Evolutionary conservation across 2,329 filamentous ascomycete species (phyloP).

Genomic region (Monilinia polystroma): DNA sequence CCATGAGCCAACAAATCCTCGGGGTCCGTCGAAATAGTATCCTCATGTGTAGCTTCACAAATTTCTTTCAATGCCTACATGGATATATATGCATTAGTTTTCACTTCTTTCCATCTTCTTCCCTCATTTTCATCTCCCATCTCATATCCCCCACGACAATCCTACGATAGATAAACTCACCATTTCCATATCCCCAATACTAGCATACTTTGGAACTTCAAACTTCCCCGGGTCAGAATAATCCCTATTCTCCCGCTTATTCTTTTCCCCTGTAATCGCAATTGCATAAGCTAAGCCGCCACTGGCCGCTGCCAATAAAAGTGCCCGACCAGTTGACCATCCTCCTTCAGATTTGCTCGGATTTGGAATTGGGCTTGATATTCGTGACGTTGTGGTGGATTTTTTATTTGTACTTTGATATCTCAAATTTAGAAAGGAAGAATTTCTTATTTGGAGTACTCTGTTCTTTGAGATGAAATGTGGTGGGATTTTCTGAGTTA

Average conservation of each 20-base stretch:
- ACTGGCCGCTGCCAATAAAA: constrained; percentile 32
- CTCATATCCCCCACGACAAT: background rate
- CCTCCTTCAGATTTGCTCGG: background rate
- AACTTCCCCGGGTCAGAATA: constrained; percentile 38
- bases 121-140: background rate
- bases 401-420: background rate
- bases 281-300: constrained; percentile 29
- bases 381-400: background rate
- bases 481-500: background rate
- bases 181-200: constrained; percentile 50
- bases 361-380: background rate
- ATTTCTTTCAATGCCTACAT: constrained; percentile 56
- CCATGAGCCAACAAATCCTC: constrained; percentile 62
- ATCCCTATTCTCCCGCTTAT: constrained; percentile 26
- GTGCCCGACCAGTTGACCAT: constrained; percentile 34
- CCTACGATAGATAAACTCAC: constrained; percentile 39
- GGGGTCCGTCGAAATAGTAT: constrained; percentile 61
- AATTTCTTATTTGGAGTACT: background rate
- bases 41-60: constrained; percentile 50
- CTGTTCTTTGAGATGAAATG: background rate
- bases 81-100: constrained; percentile 3
- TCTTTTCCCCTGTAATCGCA: constrained; percentile 26
- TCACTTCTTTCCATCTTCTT: background rate
- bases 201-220: constrained; percentile 46
- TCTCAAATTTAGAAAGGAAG: background rate